phyloP scores from a whole-genome alignment of 352 stramenopile genomes.

The Phytophthora pistaciae region DNA sequence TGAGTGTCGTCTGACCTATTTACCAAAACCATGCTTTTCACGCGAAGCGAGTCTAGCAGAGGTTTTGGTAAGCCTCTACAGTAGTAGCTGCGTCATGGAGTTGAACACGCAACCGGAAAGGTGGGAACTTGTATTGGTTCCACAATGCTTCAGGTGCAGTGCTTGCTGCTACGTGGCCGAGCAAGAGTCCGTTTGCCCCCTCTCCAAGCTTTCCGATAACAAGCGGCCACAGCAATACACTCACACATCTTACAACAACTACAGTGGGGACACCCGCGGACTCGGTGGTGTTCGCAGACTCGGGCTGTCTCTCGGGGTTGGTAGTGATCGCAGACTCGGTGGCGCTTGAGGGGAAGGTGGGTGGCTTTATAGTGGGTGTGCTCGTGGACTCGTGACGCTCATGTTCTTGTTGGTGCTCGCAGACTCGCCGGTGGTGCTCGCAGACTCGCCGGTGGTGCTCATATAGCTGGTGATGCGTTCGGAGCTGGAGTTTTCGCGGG shows the following conservation, averaged over 20 bases:
- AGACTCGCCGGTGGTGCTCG: too few species aligned
- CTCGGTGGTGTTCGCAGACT: too few species aligned
- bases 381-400: too few species aligned
- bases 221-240: background rate
- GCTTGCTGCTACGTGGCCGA: background rate
- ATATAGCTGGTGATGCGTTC: too few species aligned
- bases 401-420: too few species aligned
- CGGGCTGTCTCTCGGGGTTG: too few species aligned
- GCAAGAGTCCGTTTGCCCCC: background rate
- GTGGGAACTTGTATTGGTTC: constrained; percentile 1
- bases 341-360: too few species aligned
- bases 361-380: too few species aligned
- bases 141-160: background rate
- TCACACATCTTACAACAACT: background rate
- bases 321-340: too few species aligned
- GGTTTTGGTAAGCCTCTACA: background rate
- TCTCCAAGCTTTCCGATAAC: background rate
- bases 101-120: background rate
- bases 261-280: background rate
- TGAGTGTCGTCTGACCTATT: background rate
- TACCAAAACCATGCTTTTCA: background rate
- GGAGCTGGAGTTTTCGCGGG: too few species aligned
- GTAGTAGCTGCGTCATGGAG: background rate
- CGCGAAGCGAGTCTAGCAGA: background rate
- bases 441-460: too few species aligned